Evolutionary conservation across 140 eudicot species (phyloP).

Genomic region (Cichorium intybus): DNA sequence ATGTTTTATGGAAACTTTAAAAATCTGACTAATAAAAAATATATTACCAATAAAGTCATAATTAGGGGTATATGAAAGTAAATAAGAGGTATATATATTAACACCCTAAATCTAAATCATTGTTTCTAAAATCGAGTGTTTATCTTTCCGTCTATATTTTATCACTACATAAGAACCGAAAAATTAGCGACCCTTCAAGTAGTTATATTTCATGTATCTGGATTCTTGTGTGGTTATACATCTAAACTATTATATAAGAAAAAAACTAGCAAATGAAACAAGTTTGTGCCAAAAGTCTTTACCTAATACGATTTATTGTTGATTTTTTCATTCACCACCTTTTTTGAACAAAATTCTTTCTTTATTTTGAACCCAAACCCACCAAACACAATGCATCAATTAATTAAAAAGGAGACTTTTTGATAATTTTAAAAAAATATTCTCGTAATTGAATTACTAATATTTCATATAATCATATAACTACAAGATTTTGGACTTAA

Average conservation of each 20-base stretch:
- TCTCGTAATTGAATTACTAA: too few relatives aligned
- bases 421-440: neutral
- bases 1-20: too few relatives aligned
- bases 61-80: too few relatives aligned
- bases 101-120: too few relatives aligned
- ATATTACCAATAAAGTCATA: too few relatives aligned
- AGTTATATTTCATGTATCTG: neutral
- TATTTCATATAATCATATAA: too few relatives aligned
- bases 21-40: too few relatives aligned
- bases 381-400: neutral
- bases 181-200: neutral
- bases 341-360: neutral
- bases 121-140: too few relatives aligned
- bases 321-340: neutral
- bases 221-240: neutral
- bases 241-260: neutral
- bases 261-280: neutral
- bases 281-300: neutral
- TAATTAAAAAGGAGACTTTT: neutral
- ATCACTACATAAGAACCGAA: neutral
- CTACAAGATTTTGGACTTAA: too few relatives aligned
- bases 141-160: too few relatives aligned
- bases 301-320: neutral
- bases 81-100: too few relatives aligned
- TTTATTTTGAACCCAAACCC: neutral